These are phyloP conservation scores for Verticillium zaregamsianum DNA, from an alignment of 2,329 filamentous ascomycete genomes.

Conservation along the genomic window DNA sequence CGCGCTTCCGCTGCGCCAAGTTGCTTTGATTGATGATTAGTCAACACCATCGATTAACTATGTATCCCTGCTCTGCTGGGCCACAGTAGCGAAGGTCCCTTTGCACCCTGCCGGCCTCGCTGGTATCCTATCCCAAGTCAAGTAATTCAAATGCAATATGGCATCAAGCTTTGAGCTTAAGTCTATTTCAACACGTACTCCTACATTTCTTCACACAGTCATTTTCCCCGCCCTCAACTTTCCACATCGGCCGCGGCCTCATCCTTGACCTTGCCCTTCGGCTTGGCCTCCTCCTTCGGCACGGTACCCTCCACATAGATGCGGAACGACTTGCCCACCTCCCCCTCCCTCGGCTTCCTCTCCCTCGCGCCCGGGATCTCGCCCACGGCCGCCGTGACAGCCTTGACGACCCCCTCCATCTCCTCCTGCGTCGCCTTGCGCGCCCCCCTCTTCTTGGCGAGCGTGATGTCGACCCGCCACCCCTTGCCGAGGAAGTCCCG, in stretches of 20 bases:
- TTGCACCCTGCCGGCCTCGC: too few relatives aligned
- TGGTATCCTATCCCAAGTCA: too few relatives aligned
- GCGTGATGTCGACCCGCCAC: slow-evolving; percentile 66
- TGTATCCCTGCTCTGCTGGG: too few relatives aligned
- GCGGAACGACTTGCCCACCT: slow-evolving; percentile 36
- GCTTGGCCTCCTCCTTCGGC: background rate
- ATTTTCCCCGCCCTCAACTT: background rate
- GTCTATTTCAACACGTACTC: too few relatives aligned
- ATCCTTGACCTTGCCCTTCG: background rate
- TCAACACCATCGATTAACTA: background rate
- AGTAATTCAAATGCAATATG: too few relatives aligned
- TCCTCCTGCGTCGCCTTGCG: slow-evolving; percentile 57
- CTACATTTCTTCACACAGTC: too few relatives aligned
- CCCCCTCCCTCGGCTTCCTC: slow-evolving; percentile 39
- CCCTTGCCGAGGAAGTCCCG: slow-evolving; percentile 69
- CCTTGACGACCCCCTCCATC: slow-evolving; percentile 50
- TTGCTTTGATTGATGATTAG: slow-evolving; percentile 1
- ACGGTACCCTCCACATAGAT: slow-evolving; percentile 35
- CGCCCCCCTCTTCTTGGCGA: slow-evolving; percentile 63
- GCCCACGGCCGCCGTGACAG: slow-evolving; percentile 26
- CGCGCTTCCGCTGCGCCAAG: slow-evolving; percentile 5
- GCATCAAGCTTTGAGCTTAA: too few relatives aligned
- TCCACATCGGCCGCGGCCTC: background rate
- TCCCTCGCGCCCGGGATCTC: slow-evolving; percentile 35
- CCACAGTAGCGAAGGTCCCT: too few relatives aligned